Conservation (phyloP, 2,329 filamentous ascomycete species). For the Metarhizium brunneum region DNA sequence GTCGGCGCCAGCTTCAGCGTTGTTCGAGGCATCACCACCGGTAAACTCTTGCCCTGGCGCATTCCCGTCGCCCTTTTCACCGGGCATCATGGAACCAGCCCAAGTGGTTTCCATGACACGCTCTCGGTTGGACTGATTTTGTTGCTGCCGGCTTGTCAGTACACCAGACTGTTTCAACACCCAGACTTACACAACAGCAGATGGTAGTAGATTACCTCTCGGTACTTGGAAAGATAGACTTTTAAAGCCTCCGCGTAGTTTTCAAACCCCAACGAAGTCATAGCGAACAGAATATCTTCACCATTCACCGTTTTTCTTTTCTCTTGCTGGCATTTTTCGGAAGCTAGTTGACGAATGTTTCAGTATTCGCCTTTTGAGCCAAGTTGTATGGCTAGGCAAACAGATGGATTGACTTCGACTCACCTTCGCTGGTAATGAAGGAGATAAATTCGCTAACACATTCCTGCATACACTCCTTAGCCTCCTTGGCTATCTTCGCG, state of each 20-base stretch:
- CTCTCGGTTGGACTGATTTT: conserved; percentile 31
- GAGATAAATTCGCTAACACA: conserved; percentile 99
- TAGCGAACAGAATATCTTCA: conserved; percentile 96
- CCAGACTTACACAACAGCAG: background rate
- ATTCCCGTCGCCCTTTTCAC: conserved; percentile 22
- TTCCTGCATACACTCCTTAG: conserved; percentile 99
- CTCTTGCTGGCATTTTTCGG: conserved; percentile 98
- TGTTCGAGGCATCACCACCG: conserved; percentile 31
- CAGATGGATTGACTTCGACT: conserved; percentile 23
- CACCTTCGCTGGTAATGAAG: conserved; percentile 98
- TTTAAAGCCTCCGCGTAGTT: conserved; percentile 98
- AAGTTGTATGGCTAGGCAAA: conserved; percentile 6
- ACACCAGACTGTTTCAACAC: background rate
- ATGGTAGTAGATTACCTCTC: conserved; percentile 62
- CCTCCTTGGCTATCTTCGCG: conserved; percentile 97
- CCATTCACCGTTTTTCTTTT: conserved; percentile 99
- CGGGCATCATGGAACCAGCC: conserved; percentile 21
- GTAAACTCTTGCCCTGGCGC: conserved; percentile 27
- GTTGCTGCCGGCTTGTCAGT: conserved; percentile 23
- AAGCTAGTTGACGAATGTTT: conserved; percentile 49
- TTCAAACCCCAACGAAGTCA: conserved; percentile 97
- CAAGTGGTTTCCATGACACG: conserved; percentile 27
- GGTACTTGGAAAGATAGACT: conserved; percentile 95
- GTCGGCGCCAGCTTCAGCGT: conserved; percentile 30
- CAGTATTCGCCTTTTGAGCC: background rate